Evolutionary conservation across 78 protist species (phyloP), one percentile per base, ranked within the genome.

Genomic region (Dictyostelium capitatum): DNA sequence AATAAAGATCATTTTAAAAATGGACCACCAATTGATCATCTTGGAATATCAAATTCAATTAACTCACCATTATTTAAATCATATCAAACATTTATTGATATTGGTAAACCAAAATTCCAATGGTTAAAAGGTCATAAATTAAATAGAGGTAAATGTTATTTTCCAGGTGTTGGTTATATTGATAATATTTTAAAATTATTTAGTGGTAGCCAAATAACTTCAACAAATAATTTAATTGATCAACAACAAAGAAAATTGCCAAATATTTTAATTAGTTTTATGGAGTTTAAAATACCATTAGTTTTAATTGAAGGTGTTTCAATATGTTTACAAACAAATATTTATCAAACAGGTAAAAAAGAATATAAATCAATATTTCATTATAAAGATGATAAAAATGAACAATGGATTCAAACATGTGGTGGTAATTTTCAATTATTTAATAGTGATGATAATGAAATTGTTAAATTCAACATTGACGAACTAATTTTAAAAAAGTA

Each of bases 61-160:
- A 25, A 62, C 23, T 37, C 43, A 37, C 43, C 43, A 37, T 37
- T 37, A 37, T 37, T 37, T 37, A 37, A 37, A 37, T 37, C 43
- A 37, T 37, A 37, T 37, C 43, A 37, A 37, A 37, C 43, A 37
- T 37, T 37, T 37, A 87, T 87, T 0, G 54, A 78, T 65, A 28
- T 64, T 5, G 37, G 11, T 48, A 14, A 23, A 30, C 47, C n/a
- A 50, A 46, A 83, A 47, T 87, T 77, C 48, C 11, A 54, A 37
- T 87, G 48, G 54, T 64, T 87, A 57, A 87, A 87, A 47, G 92
- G 83, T 20, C 92, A 87, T 56, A 64, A 57, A 19, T 48, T 87
- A 28, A 48, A 64, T 37, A 37, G 43, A 50, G 79, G 72, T 4
- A 87, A 77, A 77, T 62, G 50, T 56, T 50, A 57, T 32, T 84